These are phyloP conservation scores for Fonsecaea multimorphosa DNA, from an alignment of 2,329 filamentous ascomycete genomes.

Conservation along the genomic window DNA sequence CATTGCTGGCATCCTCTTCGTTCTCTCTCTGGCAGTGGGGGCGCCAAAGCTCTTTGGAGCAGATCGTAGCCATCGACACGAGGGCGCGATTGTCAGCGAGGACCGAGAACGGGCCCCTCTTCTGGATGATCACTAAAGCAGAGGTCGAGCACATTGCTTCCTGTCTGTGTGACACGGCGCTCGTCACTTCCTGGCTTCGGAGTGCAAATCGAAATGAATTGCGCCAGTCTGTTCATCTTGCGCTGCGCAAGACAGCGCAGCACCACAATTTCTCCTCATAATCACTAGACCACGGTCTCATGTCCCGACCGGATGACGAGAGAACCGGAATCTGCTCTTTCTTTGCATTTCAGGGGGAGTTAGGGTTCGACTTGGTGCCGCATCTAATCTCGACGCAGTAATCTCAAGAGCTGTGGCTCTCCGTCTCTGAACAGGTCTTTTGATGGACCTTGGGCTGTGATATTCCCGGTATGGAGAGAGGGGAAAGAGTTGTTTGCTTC, in stretches of 20 bases:
- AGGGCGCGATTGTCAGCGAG: constrained; percentile 52
- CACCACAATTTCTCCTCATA: not conserved
- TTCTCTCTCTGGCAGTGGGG: constrained; percentile 69
- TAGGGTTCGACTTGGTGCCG: not conserved
- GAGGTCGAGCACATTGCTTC: not conserved
- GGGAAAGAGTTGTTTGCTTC: not conserved
- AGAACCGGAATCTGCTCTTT: not conserved
- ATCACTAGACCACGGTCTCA: not conserved
- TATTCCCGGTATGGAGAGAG: not conserved
- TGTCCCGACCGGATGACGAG: not conserved
- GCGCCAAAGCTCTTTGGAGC: constrained; percentile 68
- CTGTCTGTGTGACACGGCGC: not conserved
- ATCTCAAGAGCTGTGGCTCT: not conserved
- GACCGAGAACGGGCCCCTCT: constrained; percentile 62
- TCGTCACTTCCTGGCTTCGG: not conserved
- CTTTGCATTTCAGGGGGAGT: not conserved
- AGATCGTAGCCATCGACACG: constrained; percentile 57
- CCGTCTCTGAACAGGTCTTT: no score
- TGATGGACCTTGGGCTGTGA: not conserved
- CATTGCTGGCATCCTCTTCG: constrained; percentile 77
- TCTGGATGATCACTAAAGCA: constrained; percentile 51
- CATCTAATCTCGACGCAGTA: not conserved
- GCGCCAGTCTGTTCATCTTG: not conserved
- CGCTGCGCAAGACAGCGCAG: not conserved
- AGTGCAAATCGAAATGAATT: not conserved